A percentile compares a stretch with the other conserved stretches of the same genome.
Evolutionary conservation across 495 filamentous ascomycete species (phyloP).

Genomic region (Staphylotrichum tortipilum): DNA sequence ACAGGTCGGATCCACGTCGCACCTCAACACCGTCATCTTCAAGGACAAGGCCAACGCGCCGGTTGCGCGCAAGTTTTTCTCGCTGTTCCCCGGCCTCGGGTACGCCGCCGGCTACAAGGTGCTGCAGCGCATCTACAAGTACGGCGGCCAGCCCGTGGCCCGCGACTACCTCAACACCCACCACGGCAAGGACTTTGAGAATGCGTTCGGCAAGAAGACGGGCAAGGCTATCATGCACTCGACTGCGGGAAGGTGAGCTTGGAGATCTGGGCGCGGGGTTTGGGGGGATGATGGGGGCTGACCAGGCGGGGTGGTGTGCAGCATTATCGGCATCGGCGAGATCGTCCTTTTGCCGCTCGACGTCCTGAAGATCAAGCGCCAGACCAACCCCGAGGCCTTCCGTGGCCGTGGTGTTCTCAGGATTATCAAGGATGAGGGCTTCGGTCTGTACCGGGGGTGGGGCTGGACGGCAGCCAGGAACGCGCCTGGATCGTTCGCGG

Average conservation of each 20-base stretch:
- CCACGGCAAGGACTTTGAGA: constrained; percentile 74
- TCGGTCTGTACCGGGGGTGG: constrained; percentile 91
- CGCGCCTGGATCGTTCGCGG: constrained; percentile 92
- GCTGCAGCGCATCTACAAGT: constrained; percentile 96
- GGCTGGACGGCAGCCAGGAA: constrained; percentile 97
- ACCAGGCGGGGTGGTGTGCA: background rate
- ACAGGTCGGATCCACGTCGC: constrained; percentile 43
- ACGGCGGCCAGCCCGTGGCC: constrained; percentile 92
- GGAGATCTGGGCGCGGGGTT: background rate
- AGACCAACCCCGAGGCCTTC: constrained; percentile 98
- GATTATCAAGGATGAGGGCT: constrained; percentile 89
- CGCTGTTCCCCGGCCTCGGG: constrained; percentile 90
- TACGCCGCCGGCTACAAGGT: constrained; percentile 99
- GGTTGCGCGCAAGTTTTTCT: constrained; percentile 72
- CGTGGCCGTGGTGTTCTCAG: constrained; percentile 81
- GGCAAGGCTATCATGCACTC: constrained; percentile 98
- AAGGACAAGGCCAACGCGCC: constrained; percentile 73
- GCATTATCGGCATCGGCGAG: constrained; percentile 93
- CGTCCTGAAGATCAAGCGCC: constrained; percentile 98
- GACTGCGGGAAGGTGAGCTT: constrained; percentile 71
- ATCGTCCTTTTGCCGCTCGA: constrained; percentile 91
- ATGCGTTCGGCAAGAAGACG: constrained; percentile 85
- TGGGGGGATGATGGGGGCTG: background rate
- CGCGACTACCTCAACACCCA: constrained; percentile 81
- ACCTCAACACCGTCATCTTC: constrained; percentile 87